Base-by-base conservation (phyloP, 2,329 filamentous ascomycete genomes). In the Trichophyton benhamiae region DNA sequence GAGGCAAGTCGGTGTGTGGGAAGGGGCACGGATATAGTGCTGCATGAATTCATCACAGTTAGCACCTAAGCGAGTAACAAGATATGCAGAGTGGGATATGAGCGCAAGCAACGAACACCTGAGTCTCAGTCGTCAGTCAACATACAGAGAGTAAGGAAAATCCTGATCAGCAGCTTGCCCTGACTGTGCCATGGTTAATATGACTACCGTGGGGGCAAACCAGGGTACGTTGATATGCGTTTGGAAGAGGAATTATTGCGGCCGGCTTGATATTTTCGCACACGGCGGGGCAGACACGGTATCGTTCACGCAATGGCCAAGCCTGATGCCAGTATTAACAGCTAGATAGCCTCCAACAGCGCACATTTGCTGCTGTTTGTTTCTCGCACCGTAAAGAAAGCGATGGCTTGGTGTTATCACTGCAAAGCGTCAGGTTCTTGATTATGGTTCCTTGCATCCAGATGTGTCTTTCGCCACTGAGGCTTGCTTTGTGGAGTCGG, bases 1-100 rank as follows among this genome's bases (percentile, higher is more conserved):
- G 80, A 81, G 59, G 92, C 91, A 55, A 96, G 84, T 64, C 89
- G 87, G 41, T 85, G 73, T 46, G 86, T 88, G 20, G 91, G 91
- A 71, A 97, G 87, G 52, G 94, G 92, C 63, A 94, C 81, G 68
- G 85, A 80, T 65, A 96, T 82, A 63, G 82, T 84, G 70, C 62
- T 63, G 44, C 17, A 22, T 36, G 44, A 11, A 7, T 1, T 11
- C 6, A 53, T 68, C 13, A 17, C 11, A 25, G 42, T 61, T 41
- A 49, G 61, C 38, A 9, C 27, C 9, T 15, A 22, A 13, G 44
- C n/a, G 44, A 38, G 33, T 38, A 38, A 38, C 33, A 13, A 13
- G 33, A 13, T 30, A 7, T 30, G 58, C 22, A 44, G 48, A 30
- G 33, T 17, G 13, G 15, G 9, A 57, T 5, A 20, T 36, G 42